A percentile compares a stretch with the other conserved stretches of the same genome.
Conservation (phyloP, 2,329 filamentous ascomycete genomes). For the Ascochyta viciae-villosae region DNA sequence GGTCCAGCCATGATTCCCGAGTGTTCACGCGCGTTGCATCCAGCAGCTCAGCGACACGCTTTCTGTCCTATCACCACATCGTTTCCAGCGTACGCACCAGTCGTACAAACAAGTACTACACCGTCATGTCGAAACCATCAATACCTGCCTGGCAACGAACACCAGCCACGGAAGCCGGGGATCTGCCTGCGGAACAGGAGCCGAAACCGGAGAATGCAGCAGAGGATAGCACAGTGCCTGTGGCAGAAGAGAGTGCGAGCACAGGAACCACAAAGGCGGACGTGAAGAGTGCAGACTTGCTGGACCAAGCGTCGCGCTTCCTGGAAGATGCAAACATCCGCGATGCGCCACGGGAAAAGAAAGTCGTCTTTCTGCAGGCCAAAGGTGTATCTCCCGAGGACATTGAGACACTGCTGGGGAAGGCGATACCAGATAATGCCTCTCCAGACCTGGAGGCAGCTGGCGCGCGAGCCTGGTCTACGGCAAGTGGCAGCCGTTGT, state of each 20-base stretch:
- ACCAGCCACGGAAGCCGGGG: constrained; percentile 19
- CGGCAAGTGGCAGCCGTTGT: constrained; percentile 25
- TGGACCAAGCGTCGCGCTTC: constrained; percentile 77
- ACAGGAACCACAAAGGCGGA: constrained; percentile 17
- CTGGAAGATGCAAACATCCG: constrained; percentile 77
- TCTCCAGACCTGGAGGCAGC: constrained; percentile 26
- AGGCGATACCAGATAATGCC: constrained; percentile 18
- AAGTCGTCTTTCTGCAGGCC: constrained; percentile 75
- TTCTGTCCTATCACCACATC: not conserved
- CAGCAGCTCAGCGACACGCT: constrained; percentile 6
- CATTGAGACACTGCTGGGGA: constrained; percentile 69
- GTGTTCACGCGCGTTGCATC: constrained; percentile 16
- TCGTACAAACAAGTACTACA: not conserved
- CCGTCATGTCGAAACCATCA: constrained; percentile 31
- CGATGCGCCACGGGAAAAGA: constrained; percentile 72
- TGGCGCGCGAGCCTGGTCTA: constrained; percentile 38
- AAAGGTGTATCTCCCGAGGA: constrained; percentile 75
- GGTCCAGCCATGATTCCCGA: constrained; percentile 30
- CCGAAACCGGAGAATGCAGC: constrained; percentile 18
- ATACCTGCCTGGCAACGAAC: constrained; percentile 49
- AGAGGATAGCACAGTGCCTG: constrained; percentile 19
- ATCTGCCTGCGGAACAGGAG: constrained; percentile 22
- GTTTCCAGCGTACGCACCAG: not conserved
- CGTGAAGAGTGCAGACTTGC: constrained; percentile 24
- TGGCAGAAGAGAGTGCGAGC: constrained; percentile 23